Base-by-base conservation (phyloP, 2,329 filamentous ascomycete genomes). In the Emmonsiellopsis sp. region DNA sequence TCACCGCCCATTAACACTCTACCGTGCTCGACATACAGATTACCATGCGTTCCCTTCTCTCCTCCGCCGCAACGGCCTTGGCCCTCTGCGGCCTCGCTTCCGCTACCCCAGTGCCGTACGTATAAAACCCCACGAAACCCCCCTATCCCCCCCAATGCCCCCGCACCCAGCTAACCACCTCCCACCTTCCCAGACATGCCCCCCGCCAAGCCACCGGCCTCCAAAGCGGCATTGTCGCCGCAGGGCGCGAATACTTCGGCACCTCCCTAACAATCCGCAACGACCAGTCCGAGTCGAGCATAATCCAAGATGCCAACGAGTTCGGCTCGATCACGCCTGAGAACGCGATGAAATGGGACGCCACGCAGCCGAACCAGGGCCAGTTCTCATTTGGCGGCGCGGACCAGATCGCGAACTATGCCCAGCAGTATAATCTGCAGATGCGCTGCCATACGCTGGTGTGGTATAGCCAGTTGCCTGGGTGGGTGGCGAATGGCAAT, bases 391-490 rank as follows among this genome's bases (percentile, higher is more conserved):
- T 76, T 66, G 74, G 74, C 5, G 67, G 71, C 1, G 83, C 79
- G 40, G 81, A 86, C 56, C 62, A 65, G 33, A 68, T 77, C 56
- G 66, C 71, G 11, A 59, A 69, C 36, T 62, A 74, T n/a, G 70
- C 69, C 3, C 62, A 68, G 47, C 58, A 62, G 11, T 71, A 72
- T 37, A 67, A 66, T 21, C 71, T 77, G 57, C 62, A 80, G 31
- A 61, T 86, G 50, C 74, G 85, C 53, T 86, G 85, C 65, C 85
- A 88, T 63, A 83, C 76, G 49, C 69, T 78, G 46, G 68, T 79
- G 36, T 80, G 77, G 78, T 61, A 72, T 51, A 64, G 60, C 21
- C 71, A 74, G 55, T 59, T 73, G 3, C 76, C 80, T 0, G 69
- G 68, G 32, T 83, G 78, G 77, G 84, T 88, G 32, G 64, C 69